These are phyloP conservation scores for Draba incana DNA, from an alignment of 345 rosid genomes.

Conservation along the genomic window DNA sequence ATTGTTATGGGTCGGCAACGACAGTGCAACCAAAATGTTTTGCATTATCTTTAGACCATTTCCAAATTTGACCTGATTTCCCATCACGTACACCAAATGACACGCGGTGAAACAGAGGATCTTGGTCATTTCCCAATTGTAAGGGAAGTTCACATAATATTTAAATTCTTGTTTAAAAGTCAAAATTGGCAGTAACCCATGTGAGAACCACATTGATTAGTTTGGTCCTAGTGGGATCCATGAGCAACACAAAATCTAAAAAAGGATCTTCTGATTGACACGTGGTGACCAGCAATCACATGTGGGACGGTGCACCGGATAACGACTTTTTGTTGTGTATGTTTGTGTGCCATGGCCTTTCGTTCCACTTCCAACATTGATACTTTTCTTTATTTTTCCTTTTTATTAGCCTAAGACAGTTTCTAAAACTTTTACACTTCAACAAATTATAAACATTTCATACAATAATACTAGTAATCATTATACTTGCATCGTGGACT, in stretches of 20 bases:
- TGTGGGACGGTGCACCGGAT: slow-evolving; percentile 62
- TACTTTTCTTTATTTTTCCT: neutral
- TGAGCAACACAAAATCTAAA: slow-evolving; percentile 10
- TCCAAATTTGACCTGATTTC: too few relatives aligned
- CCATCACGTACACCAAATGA: slow-evolving; percentile 2
- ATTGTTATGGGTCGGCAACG: slow-evolving; percentile 22
- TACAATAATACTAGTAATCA: neutral
- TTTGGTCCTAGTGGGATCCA: slow-evolving; percentile 40
- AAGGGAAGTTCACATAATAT: neutral
- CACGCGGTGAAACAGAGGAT: slow-evolving; percentile 18
- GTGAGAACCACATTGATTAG: slow-evolving; percentile 37
- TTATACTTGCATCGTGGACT: slow-evolving; percentile 25
- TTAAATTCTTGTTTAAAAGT: neutral
- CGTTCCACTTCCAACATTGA: slow-evolving; percentile 23
- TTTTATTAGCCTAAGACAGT: neutral
- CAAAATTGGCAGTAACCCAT: neutral
- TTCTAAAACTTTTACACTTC: neutral
- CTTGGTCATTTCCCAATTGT: neutral
- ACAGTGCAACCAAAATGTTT: slow-evolving; percentile 19
- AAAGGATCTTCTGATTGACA: slow-evolving; percentile 24
- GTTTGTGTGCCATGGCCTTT: slow-evolving; percentile 32
- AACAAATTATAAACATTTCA: neutral
- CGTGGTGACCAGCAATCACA: slow-evolving; percentile 42
- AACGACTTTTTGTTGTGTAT: slow-evolving; percentile 38
- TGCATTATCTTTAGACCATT: slow-evolving; percentile 4